Conservation (phyloP, 768 basidiomycete species). For the Mycena filopes region DNA sequence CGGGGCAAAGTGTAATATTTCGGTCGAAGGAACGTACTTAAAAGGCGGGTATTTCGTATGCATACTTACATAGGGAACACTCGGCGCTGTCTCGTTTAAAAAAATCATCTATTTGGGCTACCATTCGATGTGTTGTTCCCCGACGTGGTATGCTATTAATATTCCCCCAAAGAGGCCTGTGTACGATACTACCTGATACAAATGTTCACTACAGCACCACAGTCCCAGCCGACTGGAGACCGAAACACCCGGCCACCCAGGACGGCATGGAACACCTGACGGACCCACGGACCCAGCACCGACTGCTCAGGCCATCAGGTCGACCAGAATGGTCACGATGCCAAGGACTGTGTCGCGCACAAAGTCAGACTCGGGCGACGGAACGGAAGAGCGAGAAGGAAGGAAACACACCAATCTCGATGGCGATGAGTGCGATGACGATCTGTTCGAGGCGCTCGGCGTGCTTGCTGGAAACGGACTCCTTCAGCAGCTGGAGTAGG, state of each 20-base stretch:
- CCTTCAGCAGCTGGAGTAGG: slow-evolving; percentile 95
- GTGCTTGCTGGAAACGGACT: slow-evolving; percentile 91
- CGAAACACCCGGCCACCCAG: slow-evolving; percentile 1
- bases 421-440: slow-evolving; percentile 89
- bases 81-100: too few species aligned
- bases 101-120: too few species aligned
- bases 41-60: too few species aligned
- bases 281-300: not conserved
- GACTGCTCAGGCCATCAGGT: slow-evolving; percentile 62
- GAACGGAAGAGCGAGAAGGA: not conserved
- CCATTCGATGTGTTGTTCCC: too few species aligned
- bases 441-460: slow-evolving; percentile 93
- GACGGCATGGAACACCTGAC: too few species aligned
- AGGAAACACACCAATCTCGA: slow-evolving; percentile 86
- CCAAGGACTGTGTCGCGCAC: slow-evolving; percentile 76
- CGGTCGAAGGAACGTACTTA: too few species aligned
- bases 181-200: not conserved
- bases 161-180: not conserved
- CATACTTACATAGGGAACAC: too few species aligned
- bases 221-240: slow-evolving; percentile 7
- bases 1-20: slow-evolving; percentile 16
- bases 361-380: slow-evolving; percentile 12
- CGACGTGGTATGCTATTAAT: not conserved
- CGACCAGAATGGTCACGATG: slow-evolving; percentile 90
- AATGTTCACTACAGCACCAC: slow-evolving; percentile 2